Conservation (phyloP, 495 filamentous ascomycete species). For the Neurospora sp. region DNA sequence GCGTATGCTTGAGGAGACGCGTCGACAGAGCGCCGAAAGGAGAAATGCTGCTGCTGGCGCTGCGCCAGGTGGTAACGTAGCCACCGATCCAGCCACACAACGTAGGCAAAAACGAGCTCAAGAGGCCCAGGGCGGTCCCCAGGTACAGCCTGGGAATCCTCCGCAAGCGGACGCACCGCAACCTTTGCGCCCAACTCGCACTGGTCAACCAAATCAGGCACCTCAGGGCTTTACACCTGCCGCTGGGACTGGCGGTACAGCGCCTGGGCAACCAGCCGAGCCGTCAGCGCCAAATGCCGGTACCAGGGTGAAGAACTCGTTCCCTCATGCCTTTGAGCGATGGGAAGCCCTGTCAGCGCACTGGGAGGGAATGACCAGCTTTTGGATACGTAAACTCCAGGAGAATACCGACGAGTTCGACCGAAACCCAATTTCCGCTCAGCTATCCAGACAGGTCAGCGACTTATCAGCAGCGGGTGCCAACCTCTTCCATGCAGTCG, state of each 20-base stretch:
- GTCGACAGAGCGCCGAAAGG: constrained; percentile 37
- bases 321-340: constrained; percentile 94
- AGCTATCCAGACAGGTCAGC: constrained; percentile 87
- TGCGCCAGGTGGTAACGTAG: constrained; percentile 29
- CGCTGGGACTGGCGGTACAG: constrained; percentile 2
- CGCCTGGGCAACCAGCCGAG: constrained; percentile 22
- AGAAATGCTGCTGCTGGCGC: constrained; percentile 52
- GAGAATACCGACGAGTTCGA: constrained; percentile 77
- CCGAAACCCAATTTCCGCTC: constrained; percentile 70
- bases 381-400: constrained; percentile 90
- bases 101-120: constrained; percentile 28
- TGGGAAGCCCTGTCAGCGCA: constrained; percentile 96
- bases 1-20: constrained; percentile 41
- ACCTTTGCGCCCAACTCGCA: constrained; percentile 16
- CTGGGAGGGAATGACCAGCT: constrained; percentile 95
- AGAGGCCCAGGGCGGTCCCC: constrained; percentile 11
- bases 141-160: constrained; percentile 1
- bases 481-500: constrained; percentile 94
- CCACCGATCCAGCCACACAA: constrained; percentile 31
- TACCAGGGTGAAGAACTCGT: constrained; percentile 42
- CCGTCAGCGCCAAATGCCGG: constrained; percentile 18
- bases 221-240: constrained; percentile 11
- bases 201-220: constrained; percentile 12
- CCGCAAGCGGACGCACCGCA: constrained; percentile 9
- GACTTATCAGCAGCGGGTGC: constrained; percentile 93